Evolutionary conservation across 2,329 filamentous ascomycete genomes (phyloP), one percentile per base, ranked within the genome.

Genomic region (Tympanopsis confertula): DNA sequence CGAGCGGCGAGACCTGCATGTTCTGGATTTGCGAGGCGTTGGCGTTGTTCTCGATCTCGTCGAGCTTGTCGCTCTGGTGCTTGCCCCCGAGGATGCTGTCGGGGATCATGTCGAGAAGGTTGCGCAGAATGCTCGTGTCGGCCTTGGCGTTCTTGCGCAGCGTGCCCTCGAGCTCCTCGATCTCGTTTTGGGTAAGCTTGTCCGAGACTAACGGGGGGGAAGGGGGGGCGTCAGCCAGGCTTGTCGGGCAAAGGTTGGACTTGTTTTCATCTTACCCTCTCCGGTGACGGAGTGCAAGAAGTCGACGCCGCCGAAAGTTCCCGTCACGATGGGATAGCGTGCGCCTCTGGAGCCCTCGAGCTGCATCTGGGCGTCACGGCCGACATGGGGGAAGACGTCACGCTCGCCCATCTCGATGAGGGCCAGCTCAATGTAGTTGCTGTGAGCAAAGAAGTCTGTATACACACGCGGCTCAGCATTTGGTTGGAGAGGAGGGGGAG

Each of bases 261-360:
- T n/a, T n/a, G n/a, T n/a, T n/a, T n/a, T n/a, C n/a, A n/a, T n/a
- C 57, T n/a, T 45, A 71, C 69, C 64, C 63, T 80, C 76, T 41
- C 76, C 74, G 35, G 74, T 84, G 20, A 94, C 87, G 1, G 84
- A 91, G 63, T 94, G 86, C 42, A 94, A 65, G 62, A 95, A 95
- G 52, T 95, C 89, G 13, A 94, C 88, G 44, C 88, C 88, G 43
- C 88, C 88, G 58, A 95, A 95, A 5, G 88, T 95, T 42, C 89
- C 88, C 1, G 88, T 95, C 33, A 94, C 72, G 43, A 89, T 65
- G 5, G 88, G 88, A 49, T 83, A 94, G 42, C 94, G 84, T 4
- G 69, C 52, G 22, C 67, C 54, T 17, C 69, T 68, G 40, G 74
- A 80, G 33, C 83, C 86, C 22, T 71, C 65, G 19, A 95, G 68